Evolutionary conservation across 768 basidiomycete species (phyloP).

Genomic region (Termitomyces heimii): DNA sequence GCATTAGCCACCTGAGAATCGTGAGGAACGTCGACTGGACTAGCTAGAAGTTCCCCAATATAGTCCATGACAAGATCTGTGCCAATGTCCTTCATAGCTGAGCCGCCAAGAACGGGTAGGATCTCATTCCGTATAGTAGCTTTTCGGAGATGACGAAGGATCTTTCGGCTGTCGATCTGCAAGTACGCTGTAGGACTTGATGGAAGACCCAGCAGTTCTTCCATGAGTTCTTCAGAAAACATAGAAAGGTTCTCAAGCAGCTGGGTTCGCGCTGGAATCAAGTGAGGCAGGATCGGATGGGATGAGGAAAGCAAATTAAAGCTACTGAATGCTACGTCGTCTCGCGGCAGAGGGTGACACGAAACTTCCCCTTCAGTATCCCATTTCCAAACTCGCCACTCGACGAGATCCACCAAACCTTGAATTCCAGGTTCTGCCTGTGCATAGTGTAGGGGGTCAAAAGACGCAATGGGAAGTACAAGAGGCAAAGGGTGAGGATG

Average conservation of each 20-base stretch:
- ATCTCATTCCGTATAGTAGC: constrained; percentile 62
- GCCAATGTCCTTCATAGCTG: constrained; percentile 76
- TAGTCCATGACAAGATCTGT: constrained; percentile 81
- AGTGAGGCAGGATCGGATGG: constrained; percentile 67
- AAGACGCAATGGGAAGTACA: constrained; percentile 74
- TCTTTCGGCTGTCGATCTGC: constrained; percentile 39
- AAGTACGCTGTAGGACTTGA: constrained; percentile 61
- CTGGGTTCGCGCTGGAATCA: constrained; percentile 60
- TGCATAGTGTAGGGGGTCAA: constrained; percentile 56
- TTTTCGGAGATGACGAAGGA: constrained; percentile 61
- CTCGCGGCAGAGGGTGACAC: constrained; percentile 45
- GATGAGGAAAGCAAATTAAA: constrained; percentile 40
- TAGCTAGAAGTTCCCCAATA: constrained; percentile 72
- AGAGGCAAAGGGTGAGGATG: constrained; percentile 70
- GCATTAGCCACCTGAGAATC: constrained; percentile 37
- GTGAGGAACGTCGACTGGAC: constrained; percentile 61
- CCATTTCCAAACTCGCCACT: constrained; percentile 84
- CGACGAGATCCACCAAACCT: constrained; percentile 77
- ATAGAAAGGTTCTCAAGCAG: constrained; percentile 77
- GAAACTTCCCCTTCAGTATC: constrained; percentile 39
- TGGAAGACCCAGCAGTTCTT: constrained; percentile 52
- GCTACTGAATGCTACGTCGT: constrained; percentile 34
- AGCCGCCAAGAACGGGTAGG: constrained; percentile 78
- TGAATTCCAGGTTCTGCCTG: constrained; percentile 80
- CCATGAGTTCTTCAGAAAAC: constrained; percentile 79